Base-by-base conservation (phyloP, 257 asterid genomes). In the Solanum appendiculatum region DNA sequence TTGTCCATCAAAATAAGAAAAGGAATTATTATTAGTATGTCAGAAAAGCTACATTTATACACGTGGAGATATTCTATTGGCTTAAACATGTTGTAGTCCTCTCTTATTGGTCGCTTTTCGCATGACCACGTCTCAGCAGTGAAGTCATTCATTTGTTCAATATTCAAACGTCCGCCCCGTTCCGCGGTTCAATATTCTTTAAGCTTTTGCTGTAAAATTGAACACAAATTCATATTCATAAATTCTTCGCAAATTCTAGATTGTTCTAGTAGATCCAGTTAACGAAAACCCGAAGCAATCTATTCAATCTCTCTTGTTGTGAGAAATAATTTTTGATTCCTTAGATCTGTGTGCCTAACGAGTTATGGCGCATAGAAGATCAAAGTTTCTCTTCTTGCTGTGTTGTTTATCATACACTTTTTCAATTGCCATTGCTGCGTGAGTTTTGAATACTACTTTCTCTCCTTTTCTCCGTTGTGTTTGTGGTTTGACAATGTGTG, bases 391-490 rank as follows among this genome's bases (percentile, higher is more conserved):
- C 89, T 60, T 93, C 60, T 36, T 96, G 37, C 63, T 92, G 48
- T 97, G 92, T 90, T 83, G 92, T 66, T 75, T 88, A 9, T 93
- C 94, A 44, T 92, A 87, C 87, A 91, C 69, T 72, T 77, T 95
- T 27, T 75, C 83, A 80, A 87, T 93, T 36, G 93, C 93, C 96
- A 86, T 92, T 92, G 95, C 98, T 29, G 98, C 98, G 99, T 97
- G 92, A 87, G 99, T 89, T 68, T 48, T 81, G 21, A 40, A 3
- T 75, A 75, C 7, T 46, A 39, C 36, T 7, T 39, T 9, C 21
- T 40, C 36, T 33, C 12, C 42, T 37, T 21, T 56, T 20, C 27
- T 56, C 82, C 5, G 3, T 75, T 7, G 25, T 75, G 58, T 73
- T 23, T 20, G 27, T 56, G 66, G 36, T 18, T 4, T 13, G 58